A percentile compares a stretch with the other conserved stretches of the same genome.
Conservation (phyloP, 345 rosid genomes). For the Turritis glabra region DNA sequence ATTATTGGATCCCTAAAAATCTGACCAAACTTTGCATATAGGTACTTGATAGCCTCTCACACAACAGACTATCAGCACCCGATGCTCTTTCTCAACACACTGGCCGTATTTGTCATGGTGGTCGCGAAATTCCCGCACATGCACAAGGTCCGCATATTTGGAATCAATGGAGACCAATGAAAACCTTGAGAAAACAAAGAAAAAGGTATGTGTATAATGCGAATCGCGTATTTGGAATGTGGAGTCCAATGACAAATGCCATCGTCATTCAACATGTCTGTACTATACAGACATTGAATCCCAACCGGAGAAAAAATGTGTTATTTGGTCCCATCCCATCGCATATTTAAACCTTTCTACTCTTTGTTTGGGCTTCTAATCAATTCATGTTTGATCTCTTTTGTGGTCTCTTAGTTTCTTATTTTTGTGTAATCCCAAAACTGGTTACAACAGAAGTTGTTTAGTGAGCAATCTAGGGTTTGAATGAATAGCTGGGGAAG, state of each 20-base stretch:
- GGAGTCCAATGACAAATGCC: conserved; percentile 7
- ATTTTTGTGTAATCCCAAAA: conserved; percentile 10
- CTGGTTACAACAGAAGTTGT: conserved; percentile 11
- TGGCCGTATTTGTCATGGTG: conserved; percentile 68
- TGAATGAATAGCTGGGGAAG: conserved; percentile 9
- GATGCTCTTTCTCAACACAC: conserved; percentile 69
- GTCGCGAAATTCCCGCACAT: conserved; percentile 83
- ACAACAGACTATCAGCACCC: conserved; percentile 80
- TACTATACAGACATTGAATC: background rate
- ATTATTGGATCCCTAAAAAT: background rate
- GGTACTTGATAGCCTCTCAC: conserved; percentile 84
- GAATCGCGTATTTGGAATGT: conserved; percentile 19
- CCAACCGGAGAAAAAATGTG: conserved; percentile 2
- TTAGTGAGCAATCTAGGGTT: conserved; percentile 10
- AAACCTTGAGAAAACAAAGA: conserved; percentile 37
- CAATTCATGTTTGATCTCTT: conserved; percentile 13
- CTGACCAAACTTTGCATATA: conserved; percentile 21
- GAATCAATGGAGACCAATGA: conserved; percentile 74
- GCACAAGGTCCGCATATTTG: conserved; percentile 91
- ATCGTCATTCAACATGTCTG: conserved; percentile 7
- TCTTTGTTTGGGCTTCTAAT: conserved; percentile 5
- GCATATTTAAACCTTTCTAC: conserved; percentile 6
- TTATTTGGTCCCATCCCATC: conserved; percentile 9
- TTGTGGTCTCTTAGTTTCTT: conserved; percentile 16
- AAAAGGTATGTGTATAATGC: conserved; percentile 33